Evolutionary conservation across 1,284 basidiomycete genomes (phyloP).

Genomic region (Sphaerobolus stellatus): DNA sequence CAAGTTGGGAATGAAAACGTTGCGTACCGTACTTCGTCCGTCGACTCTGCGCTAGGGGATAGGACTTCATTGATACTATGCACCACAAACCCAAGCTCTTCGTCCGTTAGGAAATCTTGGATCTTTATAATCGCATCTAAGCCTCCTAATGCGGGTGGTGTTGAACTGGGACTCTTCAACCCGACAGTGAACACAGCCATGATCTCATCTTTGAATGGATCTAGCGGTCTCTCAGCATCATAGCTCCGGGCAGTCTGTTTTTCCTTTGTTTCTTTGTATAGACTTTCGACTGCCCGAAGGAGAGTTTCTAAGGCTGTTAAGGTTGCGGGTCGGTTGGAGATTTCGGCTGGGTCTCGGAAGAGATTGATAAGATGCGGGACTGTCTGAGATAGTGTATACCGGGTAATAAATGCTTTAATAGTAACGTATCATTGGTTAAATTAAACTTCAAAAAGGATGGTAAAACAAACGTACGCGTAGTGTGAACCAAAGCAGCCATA

Average conservation of each 20-base stretch:
- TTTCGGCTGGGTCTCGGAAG: conserved; percentile 77
- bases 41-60: conserved; percentile 53
- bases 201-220: conserved; percentile 73
- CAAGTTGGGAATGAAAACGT: neutral
- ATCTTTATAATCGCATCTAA: conserved; percentile 67
- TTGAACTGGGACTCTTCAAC: conserved; percentile 53
- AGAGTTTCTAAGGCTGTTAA: conserved; percentile 54
- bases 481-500: conserved; percentile 71
- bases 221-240: conserved; percentile 44
- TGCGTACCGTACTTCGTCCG: conserved; percentile 54
- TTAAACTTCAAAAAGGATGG: neutral
- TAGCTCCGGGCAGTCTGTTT: conserved; percentile 13
- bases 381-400: conserved; percentile 63
- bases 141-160: conserved; percentile 60
- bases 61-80: conserved; percentile 75
- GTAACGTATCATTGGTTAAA: conserved; percentile 3
- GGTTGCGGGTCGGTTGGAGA: conserved; percentile 70
- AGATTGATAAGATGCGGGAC: conserved; percentile 74
- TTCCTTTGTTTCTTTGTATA: too few relatives aligned
- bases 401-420: conserved; percentile 63
- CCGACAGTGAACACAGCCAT: conserved; percentile 66
- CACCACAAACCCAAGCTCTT: conserved; percentile 80
- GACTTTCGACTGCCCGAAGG: conserved; percentile 32
- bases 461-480: conserved; percentile 59
- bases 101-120: conserved; percentile 57